These are phyloP conservation scores for Sphagnum contortum DNA, from an alignment of 225 moss, liverwort and hornwort genomes.

Conservation along the genomic window DNA sequence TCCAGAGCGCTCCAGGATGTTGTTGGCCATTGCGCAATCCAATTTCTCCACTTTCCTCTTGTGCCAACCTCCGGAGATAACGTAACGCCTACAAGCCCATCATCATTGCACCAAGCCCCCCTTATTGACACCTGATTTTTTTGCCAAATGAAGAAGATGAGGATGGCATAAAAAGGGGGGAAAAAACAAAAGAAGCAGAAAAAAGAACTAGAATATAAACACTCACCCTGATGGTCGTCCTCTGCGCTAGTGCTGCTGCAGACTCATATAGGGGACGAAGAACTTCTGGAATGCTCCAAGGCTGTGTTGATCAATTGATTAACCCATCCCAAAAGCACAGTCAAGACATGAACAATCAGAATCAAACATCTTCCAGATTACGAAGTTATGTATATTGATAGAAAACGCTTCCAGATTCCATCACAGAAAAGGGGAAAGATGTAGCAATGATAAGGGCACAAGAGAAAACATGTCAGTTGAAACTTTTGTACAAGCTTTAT, in stretches of 20 bases:
- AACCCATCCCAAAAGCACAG: background rate
- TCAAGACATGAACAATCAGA: background rate
- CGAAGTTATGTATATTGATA: background rate
- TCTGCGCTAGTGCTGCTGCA: constrained; percentile 84
- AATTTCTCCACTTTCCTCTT: constrained; percentile 76
- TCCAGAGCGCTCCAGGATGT: constrained; percentile 75
- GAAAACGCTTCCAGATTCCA: background rate
- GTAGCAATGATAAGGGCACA: background rate
- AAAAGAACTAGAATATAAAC: background rate
- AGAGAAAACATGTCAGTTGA: background rate
- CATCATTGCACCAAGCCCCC: background rate
- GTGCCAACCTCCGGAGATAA: constrained; percentile 66
- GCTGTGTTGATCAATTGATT: constrained; percentile 24
- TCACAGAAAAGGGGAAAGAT: background rate
- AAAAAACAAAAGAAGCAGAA: background rate
- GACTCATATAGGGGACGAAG: constrained; percentile 91
- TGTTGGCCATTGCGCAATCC: constrained; percentile 60
- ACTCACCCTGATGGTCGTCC: constrained; percentile 70
- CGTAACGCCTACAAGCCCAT: constrained; percentile 58
- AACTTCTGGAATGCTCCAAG: constrained; percentile 96
- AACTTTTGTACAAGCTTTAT: no score
- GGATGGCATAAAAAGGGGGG: background rate
- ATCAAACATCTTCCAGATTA: background rate
- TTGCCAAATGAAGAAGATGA: background rate
- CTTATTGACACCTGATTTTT: no score